Evolutionary conservation across 768 basidiomycete species (phyloP).

Genomic region (Hydnomerulius pinastri): DNA sequence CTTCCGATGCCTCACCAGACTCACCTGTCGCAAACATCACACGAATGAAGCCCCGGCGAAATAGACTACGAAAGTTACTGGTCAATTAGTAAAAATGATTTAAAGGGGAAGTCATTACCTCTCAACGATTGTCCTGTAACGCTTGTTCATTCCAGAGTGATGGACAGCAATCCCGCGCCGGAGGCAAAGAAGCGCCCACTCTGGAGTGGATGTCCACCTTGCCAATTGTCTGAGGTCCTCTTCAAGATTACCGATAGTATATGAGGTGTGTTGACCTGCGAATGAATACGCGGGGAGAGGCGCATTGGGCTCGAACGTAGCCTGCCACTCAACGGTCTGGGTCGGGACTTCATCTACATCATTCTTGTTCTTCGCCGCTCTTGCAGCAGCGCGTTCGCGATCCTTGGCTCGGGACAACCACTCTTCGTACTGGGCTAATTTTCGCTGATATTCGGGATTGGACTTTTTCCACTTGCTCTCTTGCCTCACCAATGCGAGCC

Average conservation of each 20-base stretch:
- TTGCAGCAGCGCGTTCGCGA: slow-evolving; percentile 46
- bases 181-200: slow-evolving; percentile 52
- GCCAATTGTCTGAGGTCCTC: slow-evolving; percentile 45
- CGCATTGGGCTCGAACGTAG: slow-evolving; percentile 56
- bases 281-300: slow-evolving; percentile 65
- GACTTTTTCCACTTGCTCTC: slow-evolving; percentile 52
- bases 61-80: slow-evolving; percentile 35
- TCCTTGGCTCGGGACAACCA: slow-evolving; percentile 51
- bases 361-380: slow-evolving; percentile 40
- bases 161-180: slow-evolving; percentile 67
- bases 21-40: slow-evolving; percentile 68
- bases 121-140: slow-evolving; percentile 59
- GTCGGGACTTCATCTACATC: slow-evolving; percentile 26
- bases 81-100: neutral
- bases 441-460: slow-evolving; percentile 50
- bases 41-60: slow-evolving; percentile 61
- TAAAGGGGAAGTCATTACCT: slow-evolving; percentile 37
- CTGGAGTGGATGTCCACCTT: slow-evolving; percentile 33
- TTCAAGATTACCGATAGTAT: slow-evolving; percentile 49
- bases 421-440: slow-evolving; percentile 49
- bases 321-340: slow-evolving; percentile 46
- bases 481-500: slow-evolving; percentile 36
- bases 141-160: slow-evolving; percentile 68
- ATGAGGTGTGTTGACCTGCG: slow-evolving; percentile 43
- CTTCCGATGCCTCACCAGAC: neutral